A percentile compares a stretch with the other conserved stretches of the same genome.
phyloP scores from a whole-genome alignment of 352 stramenopile species.

The Phytophthora multivora region DNA sequence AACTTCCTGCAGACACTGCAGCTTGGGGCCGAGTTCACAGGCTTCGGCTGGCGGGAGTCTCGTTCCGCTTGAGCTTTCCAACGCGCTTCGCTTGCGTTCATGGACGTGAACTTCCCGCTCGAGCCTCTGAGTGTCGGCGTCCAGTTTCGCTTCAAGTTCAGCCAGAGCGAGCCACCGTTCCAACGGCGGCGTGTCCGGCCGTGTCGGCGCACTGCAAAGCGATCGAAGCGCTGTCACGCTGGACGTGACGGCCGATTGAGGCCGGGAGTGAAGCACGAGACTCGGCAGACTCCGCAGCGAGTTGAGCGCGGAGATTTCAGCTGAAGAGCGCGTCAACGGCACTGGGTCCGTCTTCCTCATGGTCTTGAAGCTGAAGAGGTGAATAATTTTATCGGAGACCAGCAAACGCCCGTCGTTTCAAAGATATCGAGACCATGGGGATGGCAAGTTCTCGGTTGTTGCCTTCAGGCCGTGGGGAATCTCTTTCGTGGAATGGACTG shows the following conservation, averaged over 20 bases:
- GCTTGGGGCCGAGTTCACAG: conserved; percentile 41
- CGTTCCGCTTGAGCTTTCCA: conserved; percentile 14
- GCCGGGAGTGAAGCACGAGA: conserved; percentile 24
- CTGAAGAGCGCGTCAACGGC: conserved; percentile 30
- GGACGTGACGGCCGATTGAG: conserved; percentile 27
- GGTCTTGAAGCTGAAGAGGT: background rate
- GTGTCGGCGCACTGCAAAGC: conserved; percentile 15
- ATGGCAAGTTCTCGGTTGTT: conserved; percentile 25
- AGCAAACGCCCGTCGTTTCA: conserved; percentile 28
- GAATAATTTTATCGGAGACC: conserved; percentile 34
- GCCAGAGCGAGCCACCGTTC: conserved; percentile 30
- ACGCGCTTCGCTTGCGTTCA: conserved; percentile 17
- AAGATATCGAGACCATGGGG: conserved; percentile 26
- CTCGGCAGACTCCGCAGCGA: conserved; percentile 23
- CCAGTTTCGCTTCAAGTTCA: conserved; percentile 22
- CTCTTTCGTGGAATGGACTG: conserved; percentile 27
- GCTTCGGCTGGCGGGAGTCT: conserved; percentile 26
- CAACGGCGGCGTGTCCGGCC: conserved; percentile 17
- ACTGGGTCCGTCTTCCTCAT: conserved; percentile 26
- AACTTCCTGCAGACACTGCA: conserved; percentile 61
- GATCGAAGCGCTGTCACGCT: conserved; percentile 31
- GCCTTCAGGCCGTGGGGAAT: conserved; percentile 3
- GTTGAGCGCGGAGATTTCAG: conserved; percentile 33
- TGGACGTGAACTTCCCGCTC: conserved; percentile 28
- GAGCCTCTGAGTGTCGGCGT: conserved; percentile 19